phyloP scores from a whole-genome alignment of 2,329 filamentous ascomycete species.

The Epichloe brachyelytri region DNA sequence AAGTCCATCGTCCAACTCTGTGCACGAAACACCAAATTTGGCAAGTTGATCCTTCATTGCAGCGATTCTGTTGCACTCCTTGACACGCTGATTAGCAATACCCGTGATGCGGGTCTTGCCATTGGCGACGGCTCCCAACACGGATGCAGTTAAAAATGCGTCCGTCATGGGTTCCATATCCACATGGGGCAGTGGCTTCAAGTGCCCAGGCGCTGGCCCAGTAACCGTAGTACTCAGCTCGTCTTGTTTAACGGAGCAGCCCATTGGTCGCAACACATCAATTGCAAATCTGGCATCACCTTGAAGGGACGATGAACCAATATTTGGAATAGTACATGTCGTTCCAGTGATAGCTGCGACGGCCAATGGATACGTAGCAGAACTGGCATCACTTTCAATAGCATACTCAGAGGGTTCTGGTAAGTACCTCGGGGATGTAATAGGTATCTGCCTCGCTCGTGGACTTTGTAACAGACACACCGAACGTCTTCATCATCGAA shows the following conservation, averaged over 20 bases:
- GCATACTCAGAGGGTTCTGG: constrained; percentile 70
- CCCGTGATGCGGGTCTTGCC: constrained; percentile 79
- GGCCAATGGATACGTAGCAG: constrained; percentile 88
- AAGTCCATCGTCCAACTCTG: constrained; percentile 91
- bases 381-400: constrained; percentile 94
- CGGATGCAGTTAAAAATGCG: constrained; percentile 89
- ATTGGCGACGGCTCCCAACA: constrained; percentile 77
- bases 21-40: constrained; percentile 80
- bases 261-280: constrained; percentile 85
- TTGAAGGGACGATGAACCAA: constrained; percentile 81
- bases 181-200: constrained; percentile 67
- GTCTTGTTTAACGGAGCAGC: constrained; percentile 77
- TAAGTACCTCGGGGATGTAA: constrained; percentile 76
- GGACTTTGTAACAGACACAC: constrained; percentile 66
- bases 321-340: constrained; percentile 91
- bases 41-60: constrained; percentile 92
- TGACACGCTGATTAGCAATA: constrained; percentile 95
- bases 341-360: constrained; percentile 93
- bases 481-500: constrained; percentile 91
- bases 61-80: constrained; percentile 92
- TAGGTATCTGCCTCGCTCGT: constrained; percentile 77
- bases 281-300: constrained; percentile 91
- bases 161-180: constrained; percentile 99
- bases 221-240: constrained; percentile 82
- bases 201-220: constrained; percentile 60